Percentiles rank a stretch among this genome's conserved stretches.
Evolutionary conservation across 2,329 filamentous ascomycete species (phyloP).

Genomic region (Aspergillus tamarii): DNA sequence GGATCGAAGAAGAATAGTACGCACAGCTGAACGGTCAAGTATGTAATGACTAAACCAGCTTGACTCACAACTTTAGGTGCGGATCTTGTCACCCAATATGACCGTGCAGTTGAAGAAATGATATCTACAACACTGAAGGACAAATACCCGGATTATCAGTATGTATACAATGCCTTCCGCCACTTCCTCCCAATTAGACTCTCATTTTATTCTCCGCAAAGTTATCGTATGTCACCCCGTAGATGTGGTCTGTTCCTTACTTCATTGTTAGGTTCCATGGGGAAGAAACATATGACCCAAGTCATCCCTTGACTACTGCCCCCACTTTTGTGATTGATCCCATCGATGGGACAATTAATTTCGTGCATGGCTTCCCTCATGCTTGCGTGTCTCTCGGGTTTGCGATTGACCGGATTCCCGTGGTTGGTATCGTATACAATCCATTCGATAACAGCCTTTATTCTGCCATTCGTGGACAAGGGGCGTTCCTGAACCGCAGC

Average conservation of each 20-base stretch:
- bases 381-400: slow-evolving; percentile 64
- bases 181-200: background rate
- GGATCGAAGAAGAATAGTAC: slow-evolving; percentile 53
- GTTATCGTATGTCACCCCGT: background rate
- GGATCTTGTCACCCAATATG: slow-evolving; percentile 67
- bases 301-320: slow-evolving; percentile 52
- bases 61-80: slow-evolving; percentile 46
- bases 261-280: slow-evolving; percentile 53
- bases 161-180: slow-evolving; percentile 23
- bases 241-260: background rate
- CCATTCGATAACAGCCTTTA: slow-evolving; percentile 61
- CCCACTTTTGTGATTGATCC: slow-evolving; percentile 67
- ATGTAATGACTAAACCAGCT: background rate
- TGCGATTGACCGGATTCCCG: slow-evolving; percentile 52
- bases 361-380: slow-evolving; percentile 64
- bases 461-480: slow-evolving; percentile 58
- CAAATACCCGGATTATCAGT: slow-evolving; percentile 59
- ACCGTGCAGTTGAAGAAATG: slow-evolving; percentile 63
- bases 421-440: slow-evolving; percentile 64
- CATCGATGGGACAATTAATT: slow-evolving; percentile 68
- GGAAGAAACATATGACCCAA: slow-evolving; percentile 63
- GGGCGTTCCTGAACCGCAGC: slow-evolving; percentile 51
- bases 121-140: slow-evolving; percentile 55
- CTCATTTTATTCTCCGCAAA: background rate
- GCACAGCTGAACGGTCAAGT: background rate